Percentiles rank a stretch among this genome's conserved stretches.
phyloP scores from a whole-genome alignment of 1,139 yeast species.

The Casaregolazyma lundiana region DNA sequence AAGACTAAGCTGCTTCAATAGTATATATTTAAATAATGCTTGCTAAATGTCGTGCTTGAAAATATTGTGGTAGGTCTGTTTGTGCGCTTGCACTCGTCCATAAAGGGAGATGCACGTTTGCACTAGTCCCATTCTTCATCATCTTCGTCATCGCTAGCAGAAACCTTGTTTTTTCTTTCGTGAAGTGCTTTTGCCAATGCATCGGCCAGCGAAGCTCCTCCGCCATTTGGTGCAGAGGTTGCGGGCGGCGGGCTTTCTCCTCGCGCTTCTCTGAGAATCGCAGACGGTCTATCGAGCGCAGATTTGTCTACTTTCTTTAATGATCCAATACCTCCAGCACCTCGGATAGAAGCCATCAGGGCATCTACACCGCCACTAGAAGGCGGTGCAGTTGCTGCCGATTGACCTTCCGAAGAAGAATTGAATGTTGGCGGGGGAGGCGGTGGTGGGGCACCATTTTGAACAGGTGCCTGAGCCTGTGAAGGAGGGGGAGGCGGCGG shows the following conservation, averaged over 20 bases:
- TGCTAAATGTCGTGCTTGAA: too few species aligned
- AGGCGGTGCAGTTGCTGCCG: conserved; percentile 36
- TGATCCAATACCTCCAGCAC: conserved; percentile 66
- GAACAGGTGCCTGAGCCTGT: conserved; percentile 27
- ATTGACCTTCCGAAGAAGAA: conserved; percentile 22
- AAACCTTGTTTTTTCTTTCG: conserved; percentile 75
- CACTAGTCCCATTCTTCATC: conserved; percentile 57
- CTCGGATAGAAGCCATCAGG: conserved; percentile 77
- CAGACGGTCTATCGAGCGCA: conserved; percentile 75
- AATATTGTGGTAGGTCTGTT: too few species aligned
- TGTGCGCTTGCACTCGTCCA: neutral
- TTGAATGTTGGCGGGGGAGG: conserved; percentile 29
- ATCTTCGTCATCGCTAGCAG: conserved; percentile 83
- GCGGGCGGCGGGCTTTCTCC: conserved; percentile 46
- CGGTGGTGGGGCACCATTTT: conserved; percentile 25
- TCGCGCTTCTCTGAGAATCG: conserved; percentile 61
- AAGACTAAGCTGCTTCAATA: neutral
- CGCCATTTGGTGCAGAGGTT: conserved; percentile 38
- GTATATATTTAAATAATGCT: neutral
- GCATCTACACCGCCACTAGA: conserved; percentile 68
- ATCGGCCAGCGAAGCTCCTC: conserved; percentile 85
- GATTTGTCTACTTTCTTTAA: conserved; percentile 77
- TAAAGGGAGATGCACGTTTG: neutral
- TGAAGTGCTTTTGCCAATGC: conserved; percentile 86
- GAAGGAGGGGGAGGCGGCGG: conserved; percentile 26